Evolutionary conservation across 441 rosid species (phyloP).

Genomic region (Mallotus repandus): DNA sequence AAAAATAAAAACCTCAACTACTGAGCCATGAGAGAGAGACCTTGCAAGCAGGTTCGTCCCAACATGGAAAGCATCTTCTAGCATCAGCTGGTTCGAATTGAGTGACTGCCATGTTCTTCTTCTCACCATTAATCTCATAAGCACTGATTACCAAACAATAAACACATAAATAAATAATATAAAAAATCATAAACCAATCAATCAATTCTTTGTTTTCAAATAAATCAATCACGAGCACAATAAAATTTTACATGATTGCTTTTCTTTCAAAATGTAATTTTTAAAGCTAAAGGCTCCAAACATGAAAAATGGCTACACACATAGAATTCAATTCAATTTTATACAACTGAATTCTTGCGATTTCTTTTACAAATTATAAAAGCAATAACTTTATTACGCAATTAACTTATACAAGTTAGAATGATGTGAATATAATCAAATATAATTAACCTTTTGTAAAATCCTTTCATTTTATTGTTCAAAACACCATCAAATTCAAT

Average conservation of each 20-base stretch:
- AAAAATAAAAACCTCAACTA: background rate
- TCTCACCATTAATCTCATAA: constrained; percentile 75
- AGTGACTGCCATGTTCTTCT: constrained; percentile 96
- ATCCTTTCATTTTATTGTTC: constrained; percentile 87
- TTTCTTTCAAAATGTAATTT: too few species aligned
- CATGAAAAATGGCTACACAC: too few species aligned
- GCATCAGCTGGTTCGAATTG: constrained; percentile 98
- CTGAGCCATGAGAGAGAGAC: constrained; percentile 25
- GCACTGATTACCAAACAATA: constrained; percentile 35
- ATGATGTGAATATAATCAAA: too few species aligned
- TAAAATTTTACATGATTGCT: too few species aligned
- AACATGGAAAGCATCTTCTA: constrained; percentile 92
- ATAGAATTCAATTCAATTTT: too few species aligned
- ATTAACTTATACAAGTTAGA: too few species aligned
- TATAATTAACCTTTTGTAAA: constrained; percentile 57
- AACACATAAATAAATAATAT: background rate
- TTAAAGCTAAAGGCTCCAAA: too few species aligned
- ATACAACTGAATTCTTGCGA: too few species aligned
- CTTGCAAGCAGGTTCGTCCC: constrained; percentile 99
- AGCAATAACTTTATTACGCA: too few species aligned
- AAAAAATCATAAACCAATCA: background rate
- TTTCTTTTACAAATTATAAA: too few species aligned
- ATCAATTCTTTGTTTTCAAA: too few species aligned
- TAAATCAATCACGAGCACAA: too few species aligned
- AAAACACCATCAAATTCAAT: constrained; percentile 63